Conservation (phyloP, 192 early-diverging fungal species). For the Entrophospora sp. region DNA sequence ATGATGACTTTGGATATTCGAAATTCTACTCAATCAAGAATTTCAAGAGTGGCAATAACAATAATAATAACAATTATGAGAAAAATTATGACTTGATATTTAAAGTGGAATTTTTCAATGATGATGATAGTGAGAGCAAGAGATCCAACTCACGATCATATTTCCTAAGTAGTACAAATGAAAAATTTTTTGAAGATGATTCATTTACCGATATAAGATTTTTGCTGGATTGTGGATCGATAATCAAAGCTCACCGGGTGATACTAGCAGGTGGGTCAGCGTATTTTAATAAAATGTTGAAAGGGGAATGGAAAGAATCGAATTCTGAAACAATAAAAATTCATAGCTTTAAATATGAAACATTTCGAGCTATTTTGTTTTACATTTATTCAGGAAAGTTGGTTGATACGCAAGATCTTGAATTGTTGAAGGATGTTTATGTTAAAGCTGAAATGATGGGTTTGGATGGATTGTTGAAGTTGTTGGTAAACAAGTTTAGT, state of each 20-base stretch:
- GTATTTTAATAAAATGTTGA: slow-evolving; percentile 21
- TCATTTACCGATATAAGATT: slow-evolving; percentile 19
- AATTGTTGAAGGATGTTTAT: slow-evolving; percentile 20
- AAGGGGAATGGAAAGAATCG: slow-evolving; percentile 19
- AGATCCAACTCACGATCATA: slow-evolving; percentile 12
- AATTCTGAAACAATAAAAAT: slow-evolving; percentile 18
- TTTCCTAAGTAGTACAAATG: no score
- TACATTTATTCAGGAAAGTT: slow-evolving; percentile 14
- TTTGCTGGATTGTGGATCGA: slow-evolving; percentile 14
- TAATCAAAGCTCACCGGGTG: slow-evolving; percentile 20
- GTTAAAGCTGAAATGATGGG: slow-evolving; percentile 20
- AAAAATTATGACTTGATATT: no score
- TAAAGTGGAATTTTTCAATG: no score
- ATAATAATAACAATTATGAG: no score
- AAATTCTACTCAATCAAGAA: no score
- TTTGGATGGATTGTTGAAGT: slow-evolving; percentile 16
- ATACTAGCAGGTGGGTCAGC: slow-evolving; percentile 17
- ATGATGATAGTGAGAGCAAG: neutral
- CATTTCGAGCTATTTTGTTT: slow-evolving; percentile 20
- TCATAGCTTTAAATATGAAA: slow-evolving; percentile 14
- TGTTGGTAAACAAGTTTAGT: slow-evolving; percentile 8
- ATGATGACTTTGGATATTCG: no score
- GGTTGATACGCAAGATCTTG: slow-evolving; percentile 4
- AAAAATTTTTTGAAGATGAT: slow-evolving; percentile 13
- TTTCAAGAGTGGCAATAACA: no score